Conservation (phyloP, 257 asterid genomes). For the Gardenia jasminoides region DNA sequence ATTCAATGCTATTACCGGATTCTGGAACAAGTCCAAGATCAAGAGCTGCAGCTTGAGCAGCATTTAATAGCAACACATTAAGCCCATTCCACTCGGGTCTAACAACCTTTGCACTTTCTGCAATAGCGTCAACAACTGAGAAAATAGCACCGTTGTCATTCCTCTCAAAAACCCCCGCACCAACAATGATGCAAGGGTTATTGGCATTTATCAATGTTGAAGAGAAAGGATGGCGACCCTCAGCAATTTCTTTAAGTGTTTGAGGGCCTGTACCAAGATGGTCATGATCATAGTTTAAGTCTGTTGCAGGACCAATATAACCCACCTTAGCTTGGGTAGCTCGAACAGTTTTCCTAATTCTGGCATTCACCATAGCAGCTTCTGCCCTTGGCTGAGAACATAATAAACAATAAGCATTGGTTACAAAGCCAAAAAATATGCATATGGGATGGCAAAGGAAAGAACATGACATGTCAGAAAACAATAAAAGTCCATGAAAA, state of each 20-base stretch:
- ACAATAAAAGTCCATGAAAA: not conserved
- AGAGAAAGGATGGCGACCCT: constrained; percentile 75
- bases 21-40: constrained; percentile 96
- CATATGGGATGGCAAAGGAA: not conserved
- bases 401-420: constrained; percentile 16
- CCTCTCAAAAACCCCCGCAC: constrained; percentile 79
- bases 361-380: constrained; percentile 98
- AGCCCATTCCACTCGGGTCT: constrained; percentile 89
- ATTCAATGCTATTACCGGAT: constrained; percentile 64
- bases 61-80: constrained; percentile 73
- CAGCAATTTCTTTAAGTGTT: constrained; percentile 66
- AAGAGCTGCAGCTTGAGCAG: constrained; percentile 97
- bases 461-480: not conserved
- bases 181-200: constrained; percentile 80
- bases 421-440: not conserved
- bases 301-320: constrained; percentile 78
- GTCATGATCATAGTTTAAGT: constrained; percentile 84
- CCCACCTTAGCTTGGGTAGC: constrained; percentile 91
- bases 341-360: constrained; percentile 79
- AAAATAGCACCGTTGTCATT: constrained; percentile 80
- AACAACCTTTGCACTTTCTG: constrained; percentile 60
- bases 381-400: constrained; percentile 85
- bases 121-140: constrained; percentile 62
- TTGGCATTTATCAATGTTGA: constrained; percentile 68
- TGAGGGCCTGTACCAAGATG: constrained; percentile 88